phyloP scores from a whole-genome alignment of 164 flowering plant genomes.

The Brasenia schreberi region DNA sequence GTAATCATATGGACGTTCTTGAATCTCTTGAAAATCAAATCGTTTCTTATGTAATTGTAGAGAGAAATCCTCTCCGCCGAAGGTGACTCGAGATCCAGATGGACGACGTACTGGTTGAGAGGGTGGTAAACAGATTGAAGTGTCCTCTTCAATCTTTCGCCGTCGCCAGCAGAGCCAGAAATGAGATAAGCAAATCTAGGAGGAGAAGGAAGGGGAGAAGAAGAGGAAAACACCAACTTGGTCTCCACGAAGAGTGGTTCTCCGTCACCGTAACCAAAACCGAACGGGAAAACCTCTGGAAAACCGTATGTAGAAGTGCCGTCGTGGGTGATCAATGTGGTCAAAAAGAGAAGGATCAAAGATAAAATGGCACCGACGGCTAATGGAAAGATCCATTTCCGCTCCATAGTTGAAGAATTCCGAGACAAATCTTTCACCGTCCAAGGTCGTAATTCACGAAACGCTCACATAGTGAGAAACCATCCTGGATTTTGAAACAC shows the following conservation, averaged over 20 bases:
- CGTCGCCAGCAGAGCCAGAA: conserved; percentile 60
- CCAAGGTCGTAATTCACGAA: conserved; percentile 7
- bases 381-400: conserved; percentile 61
- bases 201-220: conserved; percentile 34
- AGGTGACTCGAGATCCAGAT: conserved; percentile 29
- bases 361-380: conserved; percentile 36
- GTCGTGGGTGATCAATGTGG: conserved; percentile 32
- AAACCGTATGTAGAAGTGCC: conserved; percentile 7
- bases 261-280: conserved; percentile 13
- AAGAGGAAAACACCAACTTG: conserved; percentile 23
- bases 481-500: not conserved
- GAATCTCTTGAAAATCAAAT: conserved; percentile 14
- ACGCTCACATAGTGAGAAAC: conserved; percentile 1
- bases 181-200: conserved; percentile 61
- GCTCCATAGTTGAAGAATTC: conserved; percentile 21
- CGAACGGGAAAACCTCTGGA: conserved; percentile 15
- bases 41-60: conserved; percentile 9
- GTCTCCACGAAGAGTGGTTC: conserved; percentile 39
- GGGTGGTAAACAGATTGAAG: conserved; percentile 34
- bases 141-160: conserved; percentile 23
- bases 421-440: not conserved
- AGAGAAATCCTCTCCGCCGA: conserved; percentile 23
- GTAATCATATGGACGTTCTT: conserved; percentile 30
- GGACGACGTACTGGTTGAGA: conserved; percentile 25
- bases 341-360: conserved; percentile 36